Base-by-base conservation (phyloP, 140 eudicot genomes). In the Cichorium intybus region DNA sequence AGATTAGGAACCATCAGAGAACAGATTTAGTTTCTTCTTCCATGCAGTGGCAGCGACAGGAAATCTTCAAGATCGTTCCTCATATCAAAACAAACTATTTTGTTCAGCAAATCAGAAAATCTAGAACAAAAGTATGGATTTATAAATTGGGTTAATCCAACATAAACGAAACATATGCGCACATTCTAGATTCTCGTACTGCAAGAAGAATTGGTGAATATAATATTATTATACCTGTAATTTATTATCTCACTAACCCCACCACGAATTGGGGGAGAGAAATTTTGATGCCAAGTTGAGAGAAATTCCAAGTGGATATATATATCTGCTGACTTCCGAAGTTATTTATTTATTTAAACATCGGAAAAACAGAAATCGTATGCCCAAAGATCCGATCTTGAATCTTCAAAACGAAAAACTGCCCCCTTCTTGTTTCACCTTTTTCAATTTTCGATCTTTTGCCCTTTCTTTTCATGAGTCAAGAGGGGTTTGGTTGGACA, bases 141-240 rank as follows among this genome's bases (percentile, higher is more conserved):
- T 57, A 49, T 56, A 21, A 33, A 69, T 53, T 54, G 29, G 66
- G 49, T 63, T 27, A 72, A 66, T 68, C 69, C 62, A 60, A 61
- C 57, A 60, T 16, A 60, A 49, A 50, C 56, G 47, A 64, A 60
- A 68, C 80, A 74, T 74, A 74, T 58, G 71, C 33, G 51, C 72
- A 64, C 77, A 75, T 75, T 79, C 80, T 75, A 74, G 75, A 74
- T 77, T 70, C 83, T 61, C 73, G 66, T 60, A 75, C 71, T 68
- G 54, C 56, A 70, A 60, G 56, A 66, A 66, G 34, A 49, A 68
- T 24, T 47, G 65, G 73, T 33, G 49, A 16, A 64, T 22, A 55
- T 64, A 56, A 46, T 62, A 52, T 26, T 31, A 59, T 55, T 24
- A 24, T 37, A 56, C 17, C 12, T 26, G 51, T 55, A 2, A 21